Evolutionary conservation across 768 basidiomycete species (phyloP), one percentile per base, ranked within the genome.

Genomic region (Stropharia rugosoannulata): DNA sequence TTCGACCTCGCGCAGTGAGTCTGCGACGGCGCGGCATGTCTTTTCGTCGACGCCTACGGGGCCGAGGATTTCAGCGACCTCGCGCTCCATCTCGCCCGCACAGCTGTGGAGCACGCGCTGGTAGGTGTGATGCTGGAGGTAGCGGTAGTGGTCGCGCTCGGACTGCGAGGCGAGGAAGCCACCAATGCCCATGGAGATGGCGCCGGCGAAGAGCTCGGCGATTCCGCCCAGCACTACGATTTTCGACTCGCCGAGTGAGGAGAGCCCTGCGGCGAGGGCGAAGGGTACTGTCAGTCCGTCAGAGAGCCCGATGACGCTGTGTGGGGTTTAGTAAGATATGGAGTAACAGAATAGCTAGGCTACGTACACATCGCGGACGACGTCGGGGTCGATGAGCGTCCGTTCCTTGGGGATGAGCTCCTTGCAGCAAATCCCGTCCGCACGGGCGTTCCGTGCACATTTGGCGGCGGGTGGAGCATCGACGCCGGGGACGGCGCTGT

Each of bases 141-240:
- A 97, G 44, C 86, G 89, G 68, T 89, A 95, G 71, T 97, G 90
- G 68, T 98, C 96, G 44, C 95, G 87, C 71, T 99, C 97, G 29
- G 96, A 89, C 72, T 99, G 93, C 1, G 95, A 94, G 2, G 95
- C 95, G 47, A 99, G 87, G 80, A 96, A 98, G 16, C 96, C 96
- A 51, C 97, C 97, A 39, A 99, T 90, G 58, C 97, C 97, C 96
- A 99, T 99, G 1, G 91, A 94, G 44, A 98, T 91, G 11, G 95
- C 92, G 5, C 97, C 97, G 1, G 95, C 93, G 55, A 96, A 93
- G 61, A 99, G 87, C 69, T 99, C 97, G 1, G 97, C 96, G 36
- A 97, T 75, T 13, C 97, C 97, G 51, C 94, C 96, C 27, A 96
- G 81, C 47, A 96, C 89, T 59, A 99, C 97, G n/a, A 98, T 80